Base-by-base conservation (phyloP, 768 basidiomycete genomes). In the Dacryopinax primogenitus region DNA sequence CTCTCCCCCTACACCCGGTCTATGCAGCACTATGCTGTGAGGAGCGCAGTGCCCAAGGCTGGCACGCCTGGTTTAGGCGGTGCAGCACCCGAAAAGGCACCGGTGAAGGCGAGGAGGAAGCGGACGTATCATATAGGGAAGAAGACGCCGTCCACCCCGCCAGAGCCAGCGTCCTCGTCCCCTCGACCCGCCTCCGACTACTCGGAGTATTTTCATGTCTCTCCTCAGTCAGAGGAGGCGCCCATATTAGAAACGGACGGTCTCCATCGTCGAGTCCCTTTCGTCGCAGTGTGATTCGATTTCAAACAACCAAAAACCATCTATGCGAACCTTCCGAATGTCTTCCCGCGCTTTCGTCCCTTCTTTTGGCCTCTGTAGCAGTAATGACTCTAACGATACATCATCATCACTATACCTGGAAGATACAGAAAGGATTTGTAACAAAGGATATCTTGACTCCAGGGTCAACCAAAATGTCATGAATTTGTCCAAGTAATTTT, bases 1-100 rank as follows among this genome's bases (percentile, higher is more conserved):
- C 78, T 99, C 1, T 92, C 89, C 0, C 95, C 94, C 0, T 97
- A 95, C 74, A 96, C 94, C 4, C 84, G 92, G 64, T 86, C 87
- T 15, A 80, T 92, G 32, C 86, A 88, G 66, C 92, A 96, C 74
- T 94, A 95, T 73, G 91, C 93, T 0, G 92, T 96, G 13, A 83
- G 93, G 33, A 91, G 90, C 66, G 89, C 87, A 26, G 92, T 92
- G 0, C 88, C 86, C 21, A 78, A 83, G 45, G 72, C 75, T 13
- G 28, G 6, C 3, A 28, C 11, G 16, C n/a, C 62, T 36, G 35
- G 44, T 4, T 21, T 32, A 6, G 45, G 26, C 37, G 73, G 74
- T 47, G 72, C 75, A 18, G 73, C 70, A 28, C 76, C 73, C 18
- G 82, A 84, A 64, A 77, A 78, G 30, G 83, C 78, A 62, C 83